These are phyloP conservation scores for Simplicillium aogashimaense DNA, from an alignment of 2,329 filamentous ascomycete genomes.

Conservation along the genomic window DNA sequence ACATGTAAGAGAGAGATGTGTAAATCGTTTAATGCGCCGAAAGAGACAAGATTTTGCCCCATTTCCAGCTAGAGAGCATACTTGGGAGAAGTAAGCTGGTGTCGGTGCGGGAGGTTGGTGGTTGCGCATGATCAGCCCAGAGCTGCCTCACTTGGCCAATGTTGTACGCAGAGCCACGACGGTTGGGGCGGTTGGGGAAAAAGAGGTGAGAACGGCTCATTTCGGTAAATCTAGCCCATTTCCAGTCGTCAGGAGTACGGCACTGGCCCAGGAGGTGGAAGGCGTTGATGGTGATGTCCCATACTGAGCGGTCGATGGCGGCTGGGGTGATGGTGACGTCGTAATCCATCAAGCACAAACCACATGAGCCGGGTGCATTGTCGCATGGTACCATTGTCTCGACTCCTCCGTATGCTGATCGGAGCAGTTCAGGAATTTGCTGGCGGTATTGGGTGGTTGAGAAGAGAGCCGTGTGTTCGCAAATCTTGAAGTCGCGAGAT, in stretches of 20 bases:
- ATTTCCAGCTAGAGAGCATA: too few species aligned
- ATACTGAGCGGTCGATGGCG: constrained; percentile 1
- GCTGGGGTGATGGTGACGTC: constrained; percentile 10
- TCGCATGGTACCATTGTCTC: constrained; percentile 8
- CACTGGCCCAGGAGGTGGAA: constrained; percentile 13
- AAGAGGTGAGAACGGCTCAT: constrained; percentile 10
- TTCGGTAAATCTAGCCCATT: constrained; percentile 16
- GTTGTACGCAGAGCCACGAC: constrained; percentile 9
- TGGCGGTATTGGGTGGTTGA: constrained; percentile 10
- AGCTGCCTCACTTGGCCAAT: constrained; percentile 9
- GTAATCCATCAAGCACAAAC: constrained; percentile 14
- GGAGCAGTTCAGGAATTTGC: constrained; percentile 10
- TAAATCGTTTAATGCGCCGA: too few species aligned
- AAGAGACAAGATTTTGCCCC: too few species aligned
- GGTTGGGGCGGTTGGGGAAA: constrained; percentile 13
- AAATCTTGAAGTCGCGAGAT: constrained; percentile 12
- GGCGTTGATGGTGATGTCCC: constrained; percentile 9
- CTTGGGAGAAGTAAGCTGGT: neutral
- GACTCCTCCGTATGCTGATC: constrained; percentile 2
- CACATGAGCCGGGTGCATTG: constrained; percentile 11
- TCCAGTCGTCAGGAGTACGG: constrained; percentile 13
- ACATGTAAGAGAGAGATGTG: too few species aligned
- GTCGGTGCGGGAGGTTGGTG: constrained; percentile 1
- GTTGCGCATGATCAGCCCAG: constrained; percentile 5
- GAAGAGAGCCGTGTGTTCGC: constrained; percentile 13